These are phyloP conservation scores for Nakazawaea peltata DNA, from an alignment of 805 yeast species.

Conservation along the genomic window DNA sequence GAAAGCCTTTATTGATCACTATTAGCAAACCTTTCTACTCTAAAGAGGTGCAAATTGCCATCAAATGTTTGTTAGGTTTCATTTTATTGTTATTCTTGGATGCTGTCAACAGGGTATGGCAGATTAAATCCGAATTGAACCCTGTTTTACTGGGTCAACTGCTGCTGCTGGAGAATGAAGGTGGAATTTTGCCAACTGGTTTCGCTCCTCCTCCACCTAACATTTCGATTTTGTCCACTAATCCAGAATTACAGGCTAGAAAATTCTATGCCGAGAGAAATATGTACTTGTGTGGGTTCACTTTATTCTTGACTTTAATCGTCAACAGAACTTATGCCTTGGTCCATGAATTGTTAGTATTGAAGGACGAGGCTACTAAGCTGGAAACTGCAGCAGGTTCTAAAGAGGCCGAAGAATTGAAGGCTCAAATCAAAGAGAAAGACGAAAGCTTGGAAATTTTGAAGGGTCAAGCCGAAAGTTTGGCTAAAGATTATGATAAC, in stretches of 20 bases:
- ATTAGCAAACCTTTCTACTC: constrained; percentile 64
- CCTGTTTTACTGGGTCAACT: constrained; percentile 13
- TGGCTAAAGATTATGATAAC: constrained; percentile 55
- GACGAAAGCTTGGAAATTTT: constrained; percentile 59
- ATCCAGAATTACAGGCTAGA: constrained; percentile 78
- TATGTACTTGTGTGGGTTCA: constrained; percentile 91
- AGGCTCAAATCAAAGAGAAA: constrained; percentile 44
- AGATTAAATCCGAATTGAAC: constrained; percentile 56
- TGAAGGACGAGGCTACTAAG: constrained; percentile 51
- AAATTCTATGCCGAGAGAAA: constrained; percentile 95
- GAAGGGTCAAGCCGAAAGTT: constrained; percentile 63
- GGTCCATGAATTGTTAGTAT: constrained; percentile 62
- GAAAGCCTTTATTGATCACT: constrained; percentile 58
- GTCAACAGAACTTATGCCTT: constrained; percentile 77
- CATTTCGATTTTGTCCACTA: constrained; percentile 14
- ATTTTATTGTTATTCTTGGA: constrained; percentile 80
- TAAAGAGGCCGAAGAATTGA: constrained; percentile 37
- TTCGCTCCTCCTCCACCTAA: constrained; percentile 6
- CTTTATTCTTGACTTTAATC: constrained; percentile 80
- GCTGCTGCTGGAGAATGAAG: constrained; percentile 14
- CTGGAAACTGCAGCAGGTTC: constrained; percentile 20
- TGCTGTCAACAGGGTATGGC: constrained; percentile 74
- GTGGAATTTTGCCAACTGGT: constrained; percentile 24
- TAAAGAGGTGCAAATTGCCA: constrained; percentile 64
- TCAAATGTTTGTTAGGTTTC: constrained; percentile 78